Evolutionary conservation across 2,329 filamentous ascomycete genomes (phyloP), one percentile per base, ranked within the genome.

Genomic region (Venturia nashicola): DNA sequence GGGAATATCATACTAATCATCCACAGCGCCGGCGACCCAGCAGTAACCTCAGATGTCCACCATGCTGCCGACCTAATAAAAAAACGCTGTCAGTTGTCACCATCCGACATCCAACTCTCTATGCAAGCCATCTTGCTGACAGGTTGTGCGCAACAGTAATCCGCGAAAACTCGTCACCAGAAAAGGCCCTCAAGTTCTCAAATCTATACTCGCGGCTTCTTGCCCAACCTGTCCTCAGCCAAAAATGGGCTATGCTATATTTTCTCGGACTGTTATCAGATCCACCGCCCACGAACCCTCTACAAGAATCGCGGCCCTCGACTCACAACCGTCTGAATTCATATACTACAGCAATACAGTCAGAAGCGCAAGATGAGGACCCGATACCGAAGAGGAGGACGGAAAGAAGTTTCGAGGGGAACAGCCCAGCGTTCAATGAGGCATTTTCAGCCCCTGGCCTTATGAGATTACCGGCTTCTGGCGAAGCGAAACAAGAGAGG

Each of bases 231-330:
- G 92, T 97, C 6, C 82, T 99, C 55, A 89, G 90, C 70, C 89
- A 96, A 75, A 99, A 99, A 82, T 97, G 92, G 91, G 91, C 89
- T 3, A 97, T 99, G 68, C 81, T 99, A 23, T 95, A 95, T 73
- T 85, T 99, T 51, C 83, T 99, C 51, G 89, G 94, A 73, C 78
- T 12, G 78, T 78, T n/a, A 68, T 80, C 46, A 65, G 68, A 66
- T 66, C 65, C 61, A 43, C 79, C 73, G 64, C 78, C 76, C 9
- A 66, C 71, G 60, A 73, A 71, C 73, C 68, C 78, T 72, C 70
- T 77, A 16, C 63, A 62, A 43, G 60, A 60, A 60, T 39, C 64
- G n/a, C 12, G 62, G n/a, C 57, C 62, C 8, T 46, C 54, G 27
- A 46, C 40, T n/a, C 54, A 59, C 3, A 64, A 64, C 20, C 51